phyloP scores from a whole-genome alignment of 2,329 filamentous ascomycete genomes.

The Trichoderma atrobrunneum region DNA sequence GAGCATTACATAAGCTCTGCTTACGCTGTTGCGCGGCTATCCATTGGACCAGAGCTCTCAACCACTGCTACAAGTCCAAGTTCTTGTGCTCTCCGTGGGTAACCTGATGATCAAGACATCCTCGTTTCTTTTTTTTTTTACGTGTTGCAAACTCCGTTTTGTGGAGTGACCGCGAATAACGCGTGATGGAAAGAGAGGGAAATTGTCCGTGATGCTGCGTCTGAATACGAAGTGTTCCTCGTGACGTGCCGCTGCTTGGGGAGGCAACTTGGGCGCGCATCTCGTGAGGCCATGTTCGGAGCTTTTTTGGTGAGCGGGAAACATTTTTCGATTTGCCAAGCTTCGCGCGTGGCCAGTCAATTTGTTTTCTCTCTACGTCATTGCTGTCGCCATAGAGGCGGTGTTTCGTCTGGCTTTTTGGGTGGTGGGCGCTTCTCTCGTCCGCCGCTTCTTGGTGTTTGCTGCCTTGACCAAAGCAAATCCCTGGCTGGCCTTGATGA shows the following conservation, averaged over 20 bases:
- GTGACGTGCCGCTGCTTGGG: background rate
- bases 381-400: background rate
- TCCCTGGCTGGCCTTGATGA: background rate
- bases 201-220: background rate
- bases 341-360: background rate
- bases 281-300: background rate
- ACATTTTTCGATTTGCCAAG: background rate
- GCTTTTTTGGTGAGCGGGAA: background rate
- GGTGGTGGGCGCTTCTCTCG: background rate
- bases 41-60: slow-evolving; percentile 1
- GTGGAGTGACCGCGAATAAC: background rate
- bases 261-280: background rate
- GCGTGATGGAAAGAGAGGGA: background rate
- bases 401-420: background rate
- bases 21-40: background rate
- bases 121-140: background rate
- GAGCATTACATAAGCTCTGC: background rate
- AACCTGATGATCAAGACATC: background rate
- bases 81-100: background rate
- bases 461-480: background rate
- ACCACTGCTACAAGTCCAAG: background rate
- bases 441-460: background rate
- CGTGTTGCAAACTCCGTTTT: background rate
- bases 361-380: background rate
- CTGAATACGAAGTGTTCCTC: background rate